A percentile compares a stretch with the other conserved stretches of the same genome.
phyloP scores from a whole-genome alignment of 108 stramenopile genomes.

The Skeletonema marinoi region DNA sequence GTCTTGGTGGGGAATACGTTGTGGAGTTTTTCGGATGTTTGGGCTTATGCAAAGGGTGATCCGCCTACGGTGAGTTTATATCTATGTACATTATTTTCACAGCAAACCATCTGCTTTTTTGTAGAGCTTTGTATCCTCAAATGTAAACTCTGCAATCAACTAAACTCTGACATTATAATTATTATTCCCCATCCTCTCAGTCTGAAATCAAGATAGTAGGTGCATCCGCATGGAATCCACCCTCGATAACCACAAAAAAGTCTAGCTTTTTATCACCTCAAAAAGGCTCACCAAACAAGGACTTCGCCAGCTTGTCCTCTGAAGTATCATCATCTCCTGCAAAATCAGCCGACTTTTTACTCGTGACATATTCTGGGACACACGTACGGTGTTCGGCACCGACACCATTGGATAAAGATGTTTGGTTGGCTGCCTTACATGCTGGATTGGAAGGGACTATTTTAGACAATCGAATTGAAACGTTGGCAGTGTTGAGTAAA shows the following conservation, averaged over 20 bases:
- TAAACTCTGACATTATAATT: background rate
- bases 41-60: conserved; percentile 66
- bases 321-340: conserved; percentile 29
- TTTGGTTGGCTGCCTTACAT: conserved; percentile 79
- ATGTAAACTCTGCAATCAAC: background rate
- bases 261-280: conserved; percentile 3
- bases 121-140: background rate
- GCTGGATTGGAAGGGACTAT: conserved; percentile 69
- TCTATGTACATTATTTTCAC: background rate
- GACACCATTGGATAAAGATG: conserved; percentile 61
- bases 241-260: conserved; percentile 12
- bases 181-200: conserved; percentile 2
- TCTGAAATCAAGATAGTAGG: conserved; percentile 78
- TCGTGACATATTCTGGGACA: conserved; percentile 79
- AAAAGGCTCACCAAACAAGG: conserved; percentile 45
- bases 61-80: conserved; percentile 55
- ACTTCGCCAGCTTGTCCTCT: conserved; percentile 8
- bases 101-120: background rate
- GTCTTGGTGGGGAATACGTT: conserved; percentile 70
- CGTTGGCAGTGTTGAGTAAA: conserved; percentile 31
- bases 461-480: conserved; percentile 30
- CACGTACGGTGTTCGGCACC: conserved; percentile 73
- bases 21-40: conserved; percentile 68
- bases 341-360: conserved; percentile 42
- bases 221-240: conserved; percentile 69